These are phyloP conservation scores for Phytopythium kandeliae DNA, from an alignment of 352 stramenopile genomes.

Conservation along the genomic window DNA sequence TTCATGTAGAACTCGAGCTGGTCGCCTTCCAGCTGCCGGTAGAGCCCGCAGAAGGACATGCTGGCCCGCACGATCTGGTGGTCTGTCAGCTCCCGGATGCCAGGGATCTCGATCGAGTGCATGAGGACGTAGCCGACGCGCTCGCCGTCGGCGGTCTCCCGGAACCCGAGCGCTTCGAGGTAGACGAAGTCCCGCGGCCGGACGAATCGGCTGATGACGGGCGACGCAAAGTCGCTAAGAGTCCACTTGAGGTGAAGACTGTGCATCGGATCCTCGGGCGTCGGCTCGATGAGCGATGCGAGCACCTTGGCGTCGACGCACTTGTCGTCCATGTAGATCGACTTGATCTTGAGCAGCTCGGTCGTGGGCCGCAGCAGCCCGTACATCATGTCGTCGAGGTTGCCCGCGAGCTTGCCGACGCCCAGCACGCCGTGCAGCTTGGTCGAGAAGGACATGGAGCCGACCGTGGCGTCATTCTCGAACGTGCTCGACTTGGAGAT, in stretches of 20 bases:
- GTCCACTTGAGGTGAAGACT: slow-evolving; percentile 20
- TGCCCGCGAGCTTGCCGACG: slow-evolving; percentile 20
- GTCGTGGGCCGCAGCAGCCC: slow-evolving; percentile 20
- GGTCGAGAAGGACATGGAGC: slow-evolving; percentile 16
- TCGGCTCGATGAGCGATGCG: slow-evolving; percentile 26
- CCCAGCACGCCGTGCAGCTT: slow-evolving; percentile 18
- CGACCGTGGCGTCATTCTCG: slow-evolving; percentile 15
- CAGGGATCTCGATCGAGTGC: slow-evolving; percentile 15
- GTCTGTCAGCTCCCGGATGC: slow-evolving; percentile 8
- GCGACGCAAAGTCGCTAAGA: slow-evolving; percentile 17
- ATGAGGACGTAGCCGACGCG: slow-evolving; percentile 28
- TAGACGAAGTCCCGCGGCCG: slow-evolving; percentile 20
- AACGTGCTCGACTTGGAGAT: slow-evolving; percentile 10
- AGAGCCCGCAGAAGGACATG: slow-evolving; percentile 17
- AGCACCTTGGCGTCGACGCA: slow-evolving; percentile 39
- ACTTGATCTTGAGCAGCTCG: slow-evolving; percentile 28
- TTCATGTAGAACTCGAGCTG: slow-evolving; percentile 12
- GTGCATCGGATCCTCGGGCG: slow-evolving; percentile 29
- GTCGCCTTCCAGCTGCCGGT: slow-evolving; percentile 7
- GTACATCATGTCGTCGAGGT: slow-evolving; percentile 36
- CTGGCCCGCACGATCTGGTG: slow-evolving; percentile 11
- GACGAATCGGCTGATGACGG: slow-evolving; percentile 13
- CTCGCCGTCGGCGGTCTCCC: slow-evolving; percentile 14
- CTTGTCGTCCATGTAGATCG: slow-evolving; percentile 44
- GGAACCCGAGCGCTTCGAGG: slow-evolving; percentile 20